Percentiles rank a stretch among this genome's conserved stretches.
phyloP scores from a whole-genome alignment of 2,329 filamentous ascomycete species.

The Ambrosiella beaveri region DNA sequence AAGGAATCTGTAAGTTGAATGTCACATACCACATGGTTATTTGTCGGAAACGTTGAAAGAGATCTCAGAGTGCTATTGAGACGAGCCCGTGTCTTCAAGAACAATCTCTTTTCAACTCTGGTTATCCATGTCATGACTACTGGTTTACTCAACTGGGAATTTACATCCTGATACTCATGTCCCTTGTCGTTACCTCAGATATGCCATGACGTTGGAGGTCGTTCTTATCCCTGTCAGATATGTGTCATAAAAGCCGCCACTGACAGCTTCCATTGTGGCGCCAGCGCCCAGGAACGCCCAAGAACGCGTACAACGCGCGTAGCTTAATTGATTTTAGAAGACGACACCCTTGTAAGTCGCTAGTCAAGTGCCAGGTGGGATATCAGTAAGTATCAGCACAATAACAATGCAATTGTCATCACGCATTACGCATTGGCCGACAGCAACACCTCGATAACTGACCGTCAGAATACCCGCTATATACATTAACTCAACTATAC shows the following conservation, averaged over 20 bases:
- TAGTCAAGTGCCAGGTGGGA: not conserved
- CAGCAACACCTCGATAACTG: not conserved
- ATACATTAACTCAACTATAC: not conserved
- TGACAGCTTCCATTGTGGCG: not conserved
- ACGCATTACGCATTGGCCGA: not conserved
- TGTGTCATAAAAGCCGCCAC: not conserved
- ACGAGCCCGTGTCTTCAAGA: not conserved
- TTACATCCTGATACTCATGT: not conserved
- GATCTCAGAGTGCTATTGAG: not conserved
- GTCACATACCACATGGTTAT: conserved; percentile 35
- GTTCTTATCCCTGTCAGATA: not conserved
- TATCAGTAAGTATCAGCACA: not conserved
- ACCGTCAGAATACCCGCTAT: not conserved
- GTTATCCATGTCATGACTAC: not conserved
- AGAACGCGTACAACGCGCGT: conserved; percentile 7
- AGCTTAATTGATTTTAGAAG: conserved; percentile 7
- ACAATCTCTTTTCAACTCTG: not conserved
- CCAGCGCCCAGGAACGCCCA: not conserved
- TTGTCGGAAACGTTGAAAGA: conserved; percentile 21
- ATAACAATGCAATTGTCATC: not conserved
- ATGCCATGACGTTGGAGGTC: conserved; percentile 1
- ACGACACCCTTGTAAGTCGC: not conserved
- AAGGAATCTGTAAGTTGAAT: not conserved
- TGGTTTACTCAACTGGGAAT: not conserved
- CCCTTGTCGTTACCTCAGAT: not conserved